A percentile compares a stretch with the other conserved stretches of the same genome.
These are phyloP conservation scores for Acacia confusa DNA, from an alignment of 306 rosid genomes.

Conservation along the genomic window DNA sequence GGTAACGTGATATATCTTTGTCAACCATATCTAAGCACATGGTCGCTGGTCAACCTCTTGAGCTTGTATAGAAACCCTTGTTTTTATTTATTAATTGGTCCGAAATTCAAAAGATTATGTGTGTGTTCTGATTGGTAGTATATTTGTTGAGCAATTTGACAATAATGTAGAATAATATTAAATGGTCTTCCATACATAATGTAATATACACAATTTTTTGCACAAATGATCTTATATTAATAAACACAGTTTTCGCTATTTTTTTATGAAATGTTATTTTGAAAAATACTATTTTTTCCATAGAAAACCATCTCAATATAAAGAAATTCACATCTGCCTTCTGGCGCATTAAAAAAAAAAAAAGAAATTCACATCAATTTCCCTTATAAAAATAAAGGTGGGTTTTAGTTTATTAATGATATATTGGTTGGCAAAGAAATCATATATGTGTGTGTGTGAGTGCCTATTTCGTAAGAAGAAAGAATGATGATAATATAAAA, in stretches of 20 bases:
- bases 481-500: neutral
- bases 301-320: neutral
- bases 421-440: neutral
- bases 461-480: neutral
- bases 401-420: neutral
- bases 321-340: too few relatives aligned
- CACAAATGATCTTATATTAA: neutral
- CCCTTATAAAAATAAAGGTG: neutral
- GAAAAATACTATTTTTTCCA: neutral
- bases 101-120: neutral
- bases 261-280: neutral
- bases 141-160: too few relatives aligned
- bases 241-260: neutral
- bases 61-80: neutral
- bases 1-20: neutral
- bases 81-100: neutral
- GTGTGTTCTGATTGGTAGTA: neutral
- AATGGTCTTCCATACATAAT: neutral
- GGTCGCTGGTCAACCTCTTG: neutral
- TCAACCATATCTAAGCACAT: neutral
- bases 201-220: too few relatives aligned
- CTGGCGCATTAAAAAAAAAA: too few relatives aligned
- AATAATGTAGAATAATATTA: too few relatives aligned
- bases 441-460: too few relatives aligned
- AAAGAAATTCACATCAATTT: neutral